phyloP scores from a whole-genome alignment of 345 rosid genomes.

The Cochlearia excelsa region DNA sequence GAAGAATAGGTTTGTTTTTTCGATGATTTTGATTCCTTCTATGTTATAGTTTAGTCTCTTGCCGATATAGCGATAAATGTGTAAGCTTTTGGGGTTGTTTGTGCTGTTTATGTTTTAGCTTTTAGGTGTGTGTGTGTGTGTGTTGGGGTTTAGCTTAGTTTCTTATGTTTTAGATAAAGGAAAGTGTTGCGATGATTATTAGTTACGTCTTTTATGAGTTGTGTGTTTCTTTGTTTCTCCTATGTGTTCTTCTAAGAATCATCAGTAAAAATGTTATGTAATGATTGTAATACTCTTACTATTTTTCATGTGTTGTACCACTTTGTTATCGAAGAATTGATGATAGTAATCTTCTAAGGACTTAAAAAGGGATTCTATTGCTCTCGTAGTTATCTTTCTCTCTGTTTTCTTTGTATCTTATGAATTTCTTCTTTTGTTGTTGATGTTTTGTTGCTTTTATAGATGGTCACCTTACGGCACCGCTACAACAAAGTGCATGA shows the following conservation, averaged over 20 bases:
- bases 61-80: background rate
- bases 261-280: slow-evolving; percentile 1
- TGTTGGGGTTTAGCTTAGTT: background rate
- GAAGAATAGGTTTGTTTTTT: slow-evolving; percentile 52
- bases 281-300: background rate
- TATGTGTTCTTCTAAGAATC: background rate
- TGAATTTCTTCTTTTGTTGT: background rate
- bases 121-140: background rate
- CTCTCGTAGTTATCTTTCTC: background rate
- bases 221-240: background rate
- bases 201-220: background rate
- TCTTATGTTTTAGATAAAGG: too few species aligned
- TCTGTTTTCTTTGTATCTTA: slow-evolving; percentile 4
- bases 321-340: background rate
- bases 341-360: background rate
- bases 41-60: background rate
- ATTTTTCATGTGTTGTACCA: background rate
- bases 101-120: background rate
- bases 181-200: background rate
- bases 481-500: slow-evolving; percentile 75
- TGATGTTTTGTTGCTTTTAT: slow-evolving; percentile 29
- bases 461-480: slow-evolving; percentile 97
- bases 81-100: background rate
- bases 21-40: background rate
- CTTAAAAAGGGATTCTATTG: background rate